Percentiles rank a stretch among this genome's conserved stretches.
Conservation (phyloP, 1,284 basidiomycete genomes). For the Heimioporus retisporus region DNA sequence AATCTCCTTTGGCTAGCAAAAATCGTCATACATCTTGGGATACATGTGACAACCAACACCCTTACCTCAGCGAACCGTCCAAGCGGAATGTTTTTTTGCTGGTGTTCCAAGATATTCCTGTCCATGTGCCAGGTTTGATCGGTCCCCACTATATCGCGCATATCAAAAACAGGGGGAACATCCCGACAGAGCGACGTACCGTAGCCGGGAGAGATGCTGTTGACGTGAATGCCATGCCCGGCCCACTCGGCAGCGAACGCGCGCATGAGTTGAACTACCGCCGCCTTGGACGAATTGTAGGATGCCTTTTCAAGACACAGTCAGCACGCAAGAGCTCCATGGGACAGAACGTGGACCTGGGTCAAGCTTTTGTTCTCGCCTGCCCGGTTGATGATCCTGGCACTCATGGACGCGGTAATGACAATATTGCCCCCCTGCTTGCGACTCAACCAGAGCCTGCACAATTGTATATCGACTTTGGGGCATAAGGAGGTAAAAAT, state of each 20-base stretch:
- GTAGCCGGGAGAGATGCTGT: slow-evolving; percentile 70
- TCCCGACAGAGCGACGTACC: slow-evolving; percentile 40
- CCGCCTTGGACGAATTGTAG: slow-evolving; percentile 71
- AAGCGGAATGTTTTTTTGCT: slow-evolving; percentile 50
- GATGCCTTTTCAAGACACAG: slow-evolving; percentile 51
- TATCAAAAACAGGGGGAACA: background rate
- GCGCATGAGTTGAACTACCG: slow-evolving; percentile 65
- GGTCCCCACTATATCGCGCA: slow-evolving; percentile 39
- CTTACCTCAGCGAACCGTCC: slow-evolving; percentile 52
- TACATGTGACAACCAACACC: background rate
- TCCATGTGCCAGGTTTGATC: slow-evolving; percentile 52
- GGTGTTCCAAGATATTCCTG: slow-evolving; percentile 43
- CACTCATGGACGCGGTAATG: slow-evolving; percentile 61
- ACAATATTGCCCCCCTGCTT: slow-evolving; percentile 48
- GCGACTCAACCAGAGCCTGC: slow-evolving; percentile 24
- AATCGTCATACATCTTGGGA: background rate
- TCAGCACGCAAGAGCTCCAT: too few relatives aligned
- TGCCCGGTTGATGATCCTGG: slow-evolving; percentile 58
- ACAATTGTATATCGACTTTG: accelerated
- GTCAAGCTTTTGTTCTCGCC: slow-evolving; percentile 44
- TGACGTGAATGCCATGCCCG: slow-evolving; percentile 61
- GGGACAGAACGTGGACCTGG: slow-evolving; percentile 38
- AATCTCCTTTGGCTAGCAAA: slow-evolving; percentile 54
- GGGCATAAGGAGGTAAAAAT: too few relatives aligned
- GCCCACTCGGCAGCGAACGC: slow-evolving; percentile 75